phyloP scores from a whole-genome alignment of 2,329 filamentous ascomycete genomes.

The Aspergillus thermomutatus region DNA sequence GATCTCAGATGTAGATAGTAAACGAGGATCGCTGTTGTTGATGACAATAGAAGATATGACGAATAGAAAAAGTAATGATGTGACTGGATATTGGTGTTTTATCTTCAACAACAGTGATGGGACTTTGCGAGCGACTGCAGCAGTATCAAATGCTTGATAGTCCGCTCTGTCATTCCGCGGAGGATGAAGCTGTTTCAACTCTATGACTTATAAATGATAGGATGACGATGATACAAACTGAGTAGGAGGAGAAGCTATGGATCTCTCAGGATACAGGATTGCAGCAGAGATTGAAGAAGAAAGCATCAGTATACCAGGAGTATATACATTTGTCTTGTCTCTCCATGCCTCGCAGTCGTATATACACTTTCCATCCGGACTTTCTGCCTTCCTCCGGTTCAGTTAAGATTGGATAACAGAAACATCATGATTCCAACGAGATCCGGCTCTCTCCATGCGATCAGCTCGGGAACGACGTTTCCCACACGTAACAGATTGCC shows the following conservation, averaged over 20 bases:
- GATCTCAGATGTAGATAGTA: slow-evolving; percentile 3
- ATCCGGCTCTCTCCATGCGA: slow-evolving; percentile 12
- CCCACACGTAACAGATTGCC: slow-evolving; percentile 28
- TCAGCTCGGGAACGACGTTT: slow-evolving; percentile 12
- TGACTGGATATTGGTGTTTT: not conserved
- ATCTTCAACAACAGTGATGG: not conserved
- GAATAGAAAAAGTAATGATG: not conserved
- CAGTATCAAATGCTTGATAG: slow-evolving; percentile 27
- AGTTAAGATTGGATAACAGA: slow-evolving; percentile 9
- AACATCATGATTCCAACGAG: slow-evolving; percentile 7
- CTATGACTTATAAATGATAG: not conserved
- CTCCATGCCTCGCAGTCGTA: not conserved
- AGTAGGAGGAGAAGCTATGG: not conserved
- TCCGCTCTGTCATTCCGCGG: slow-evolving; percentile 28
- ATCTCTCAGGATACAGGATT: not conserved
- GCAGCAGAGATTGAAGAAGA: no score
- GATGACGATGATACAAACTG: not conserved
- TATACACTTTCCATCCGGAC: not conserved
- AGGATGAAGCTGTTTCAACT: not conserved
- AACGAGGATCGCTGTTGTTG: not conserved
- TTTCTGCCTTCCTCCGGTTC: not conserved
- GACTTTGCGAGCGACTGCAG: slow-evolving; percentile 24
- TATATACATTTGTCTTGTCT: not conserved
- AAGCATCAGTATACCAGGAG: no score
- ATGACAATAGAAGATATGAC: not conserved